These are phyloP conservation scores for Myriosclerotinia scirpicola DNA, from an alignment of 2,329 filamentous ascomycete species.

Conservation along the genomic window DNA sequence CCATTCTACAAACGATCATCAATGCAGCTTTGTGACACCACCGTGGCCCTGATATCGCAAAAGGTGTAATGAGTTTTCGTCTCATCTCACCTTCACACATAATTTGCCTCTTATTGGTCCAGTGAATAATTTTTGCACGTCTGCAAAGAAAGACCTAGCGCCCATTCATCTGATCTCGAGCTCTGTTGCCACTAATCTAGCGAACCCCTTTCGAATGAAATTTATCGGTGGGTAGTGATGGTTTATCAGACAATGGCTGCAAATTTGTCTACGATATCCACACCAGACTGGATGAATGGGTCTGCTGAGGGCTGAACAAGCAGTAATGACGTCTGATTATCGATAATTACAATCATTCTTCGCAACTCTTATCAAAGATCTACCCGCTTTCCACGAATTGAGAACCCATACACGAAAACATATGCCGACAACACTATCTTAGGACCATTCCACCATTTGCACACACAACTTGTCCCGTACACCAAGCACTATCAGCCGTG, in stretches of 20 bases:
- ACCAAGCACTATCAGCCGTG: conserved; percentile 69
- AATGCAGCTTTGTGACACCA: neutral
- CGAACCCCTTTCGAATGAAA: neutral
- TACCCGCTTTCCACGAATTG: neutral
- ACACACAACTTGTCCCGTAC: conserved; percentile 76
- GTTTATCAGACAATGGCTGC: neutral
- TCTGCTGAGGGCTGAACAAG: neutral
- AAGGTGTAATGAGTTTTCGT: neutral
- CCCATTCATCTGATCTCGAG: neutral
- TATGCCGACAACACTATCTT: neutral
- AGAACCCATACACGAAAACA: neutral
- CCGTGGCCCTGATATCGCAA: neutral
- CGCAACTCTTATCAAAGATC: neutral
- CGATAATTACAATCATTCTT: no score
- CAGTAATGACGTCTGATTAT: neutral
- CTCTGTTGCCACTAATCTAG: neutral
- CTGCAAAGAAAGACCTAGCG: neutral
- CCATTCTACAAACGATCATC: neutral
- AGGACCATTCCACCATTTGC: conserved; percentile 77
- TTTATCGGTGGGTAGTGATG: neutral
- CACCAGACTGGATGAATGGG: neutral
- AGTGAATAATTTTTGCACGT: neutral
- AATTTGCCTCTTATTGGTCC: neutral
- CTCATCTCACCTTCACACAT: neutral
- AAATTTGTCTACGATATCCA: neutral